These are phyloP conservation scores for Trametes sp. DNA, from an alignment of 1,284 basidiomycete species.

Conservation along the genomic window DNA sequence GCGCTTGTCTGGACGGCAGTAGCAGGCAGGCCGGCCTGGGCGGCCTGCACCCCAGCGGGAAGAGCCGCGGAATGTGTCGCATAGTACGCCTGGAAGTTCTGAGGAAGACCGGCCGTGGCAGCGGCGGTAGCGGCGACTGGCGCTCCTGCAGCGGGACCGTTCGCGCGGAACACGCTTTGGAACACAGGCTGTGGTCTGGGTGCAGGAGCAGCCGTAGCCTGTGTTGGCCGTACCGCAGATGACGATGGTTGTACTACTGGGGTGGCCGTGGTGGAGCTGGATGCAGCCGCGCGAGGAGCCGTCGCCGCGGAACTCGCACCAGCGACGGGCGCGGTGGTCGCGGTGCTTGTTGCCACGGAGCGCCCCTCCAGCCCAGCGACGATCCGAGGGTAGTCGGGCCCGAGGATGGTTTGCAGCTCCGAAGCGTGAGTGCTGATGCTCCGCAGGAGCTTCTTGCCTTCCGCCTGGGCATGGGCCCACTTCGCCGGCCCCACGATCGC, in stretches of 20 bases:
- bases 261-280: too few relatives aligned
- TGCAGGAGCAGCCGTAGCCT: too few relatives aligned
- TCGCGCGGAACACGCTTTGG: neutral
- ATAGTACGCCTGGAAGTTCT: too few relatives aligned
- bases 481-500: neutral
- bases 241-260: too few relatives aligned
- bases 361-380: neutral
- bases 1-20: neutral
- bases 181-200: neutral
- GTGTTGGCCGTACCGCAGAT: too few relatives aligned
- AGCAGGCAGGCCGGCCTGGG: neutral
- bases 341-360: neutral
- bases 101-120: too few relatives aligned
- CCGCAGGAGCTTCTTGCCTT: neutral
- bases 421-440: neutral
- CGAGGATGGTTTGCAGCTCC: slow-evolving; percentile 3
- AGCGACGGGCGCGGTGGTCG: neutral
- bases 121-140: neutral
- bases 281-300: too few relatives aligned
- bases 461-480: neutral
- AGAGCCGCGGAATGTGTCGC: too few relatives aligned
- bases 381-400: slow-evolving; percentile 2
- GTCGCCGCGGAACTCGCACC: too few relatives aligned
- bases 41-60: too few relatives aligned
- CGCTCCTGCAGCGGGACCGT: neutral